Conservation (phyloP, 306 rosid species). For the Quillaja saponaria region DNA sequence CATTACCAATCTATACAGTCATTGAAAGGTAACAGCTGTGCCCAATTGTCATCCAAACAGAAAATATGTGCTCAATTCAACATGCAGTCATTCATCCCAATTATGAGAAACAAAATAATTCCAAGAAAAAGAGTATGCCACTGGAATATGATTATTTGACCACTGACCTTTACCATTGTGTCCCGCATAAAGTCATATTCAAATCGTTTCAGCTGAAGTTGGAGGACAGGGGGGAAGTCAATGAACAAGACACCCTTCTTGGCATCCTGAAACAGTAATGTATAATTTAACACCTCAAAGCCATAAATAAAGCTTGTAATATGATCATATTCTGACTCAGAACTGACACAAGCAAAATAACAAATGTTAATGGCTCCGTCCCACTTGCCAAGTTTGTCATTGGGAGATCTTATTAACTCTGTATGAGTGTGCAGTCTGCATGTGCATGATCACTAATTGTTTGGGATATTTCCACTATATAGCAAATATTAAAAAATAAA, state of each 20-base stretch:
- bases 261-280: conserved; percentile 74
- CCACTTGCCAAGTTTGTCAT: background rate
- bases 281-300: conserved; percentile 10
- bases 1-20: too few species aligned
- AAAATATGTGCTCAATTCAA: background rate
- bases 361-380: background rate
- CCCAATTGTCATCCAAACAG: conserved; percentile 19
- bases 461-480: background rate
- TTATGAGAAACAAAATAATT: conserved; percentile 13
- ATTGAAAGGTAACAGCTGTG: background rate
- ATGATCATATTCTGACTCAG: conserved; percentile 15
- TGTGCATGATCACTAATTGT: background rate
- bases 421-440: background rate
- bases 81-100: conserved; percentile 1
- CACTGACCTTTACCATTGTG: conserved; percentile 95
- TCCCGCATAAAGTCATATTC: conserved; percentile 97
- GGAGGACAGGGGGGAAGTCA: conserved; percentile 98
- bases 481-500: too few species aligned
- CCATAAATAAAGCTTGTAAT: conserved; percentile 1
- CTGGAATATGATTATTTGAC: conserved; percentile 13
- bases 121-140: conserved; percentile 14
- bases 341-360: conserved; percentile 11
- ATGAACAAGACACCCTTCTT: conserved; percentile 93
- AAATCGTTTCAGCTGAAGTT: conserved; percentile 95
- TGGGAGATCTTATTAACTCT: background rate